A percentile compares a stretch with the other conserved stretches of the same genome.
These are phyloP conservation scores for Fusarium citri DNA, from an alignment of 2,329 filamentous ascomycete genomes.

Conservation along the genomic window DNA sequence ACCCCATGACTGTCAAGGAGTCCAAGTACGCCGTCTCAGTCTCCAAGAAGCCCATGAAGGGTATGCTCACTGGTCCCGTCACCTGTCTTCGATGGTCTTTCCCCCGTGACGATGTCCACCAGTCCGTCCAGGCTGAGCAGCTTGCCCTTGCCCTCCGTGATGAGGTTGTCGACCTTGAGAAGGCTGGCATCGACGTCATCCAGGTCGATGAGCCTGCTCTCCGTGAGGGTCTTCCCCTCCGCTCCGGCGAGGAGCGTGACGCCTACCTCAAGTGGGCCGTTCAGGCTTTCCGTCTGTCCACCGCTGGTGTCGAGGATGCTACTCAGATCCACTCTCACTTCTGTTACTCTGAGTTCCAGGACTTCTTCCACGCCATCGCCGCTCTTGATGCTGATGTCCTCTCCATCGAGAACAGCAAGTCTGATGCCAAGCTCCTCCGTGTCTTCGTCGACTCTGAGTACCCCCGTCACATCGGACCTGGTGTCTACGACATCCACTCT, in stretches of 20 bases:
- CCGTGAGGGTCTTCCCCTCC: slow-evolving; percentile 98
- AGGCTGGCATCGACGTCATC: slow-evolving; percentile 96
- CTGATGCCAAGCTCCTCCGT: slow-evolving; percentile 97
- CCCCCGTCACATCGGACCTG: slow-evolving; percentile 97
- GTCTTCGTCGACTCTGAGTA: slow-evolving; percentile 98
- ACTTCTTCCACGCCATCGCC: slow-evolving; percentile 99
- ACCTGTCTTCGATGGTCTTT: slow-evolving; percentile 99
- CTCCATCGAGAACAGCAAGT: slow-evolving; percentile 99
- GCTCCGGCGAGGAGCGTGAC: slow-evolving; percentile 91
- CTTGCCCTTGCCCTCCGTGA: slow-evolving; percentile 98
- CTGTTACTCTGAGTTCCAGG: slow-evolving; percentile 99
- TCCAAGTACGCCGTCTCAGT: slow-evolving; percentile 97
- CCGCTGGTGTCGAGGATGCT: slow-evolving; percentile 90
- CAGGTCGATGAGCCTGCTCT: slow-evolving; percentile 99
- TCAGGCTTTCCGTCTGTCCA: slow-evolving; percentile 96
- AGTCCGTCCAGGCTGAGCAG: slow-evolving; percentile 98
- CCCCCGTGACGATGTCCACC: slow-evolving; percentile 99
- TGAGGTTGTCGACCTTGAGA: slow-evolving; percentile 97
- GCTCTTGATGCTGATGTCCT: slow-evolving; percentile 98
- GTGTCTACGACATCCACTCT: slow-evolving; percentile 99
- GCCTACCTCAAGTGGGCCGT: slow-evolving; percentile 98
- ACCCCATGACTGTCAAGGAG: slow-evolving; percentile 99
- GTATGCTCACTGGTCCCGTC: slow-evolving; percentile 99
- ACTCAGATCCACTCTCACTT: slow-evolving; percentile 99
- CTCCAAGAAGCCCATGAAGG: slow-evolving; percentile 99